These are phyloP conservation scores for Aspergillus biplanus DNA, from an alignment of 495 filamentous ascomycete species.

Conservation along the genomic window DNA sequence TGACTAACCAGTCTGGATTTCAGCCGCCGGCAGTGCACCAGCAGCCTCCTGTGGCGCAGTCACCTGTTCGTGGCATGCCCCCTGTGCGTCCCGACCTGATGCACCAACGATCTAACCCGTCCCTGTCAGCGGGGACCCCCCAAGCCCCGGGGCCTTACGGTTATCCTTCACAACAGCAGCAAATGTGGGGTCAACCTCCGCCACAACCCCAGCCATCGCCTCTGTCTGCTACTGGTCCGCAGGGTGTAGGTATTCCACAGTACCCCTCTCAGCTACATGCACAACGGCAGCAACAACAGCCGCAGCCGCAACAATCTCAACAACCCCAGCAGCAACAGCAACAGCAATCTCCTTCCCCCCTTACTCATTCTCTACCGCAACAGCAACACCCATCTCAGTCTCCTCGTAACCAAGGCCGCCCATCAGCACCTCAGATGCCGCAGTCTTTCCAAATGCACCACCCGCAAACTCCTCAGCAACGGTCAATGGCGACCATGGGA, in stretches of 20 bases:
- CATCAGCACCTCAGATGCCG: slow-evolving; percentile 44
- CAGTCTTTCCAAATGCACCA: slow-evolving; percentile 55
- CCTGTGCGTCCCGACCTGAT: slow-evolving; percentile 49
- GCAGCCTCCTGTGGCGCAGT: slow-evolving; percentile 45
- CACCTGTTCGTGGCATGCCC: slow-evolving; percentile 47
- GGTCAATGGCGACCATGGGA: slow-evolving; percentile 53
- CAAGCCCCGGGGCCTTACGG: slow-evolving; percentile 48
- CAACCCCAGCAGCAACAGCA: slow-evolving; percentile 16
- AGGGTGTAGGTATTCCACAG: slow-evolving; percentile 49
- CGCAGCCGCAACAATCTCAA: background rate
- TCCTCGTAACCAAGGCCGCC: slow-evolving; percentile 50
- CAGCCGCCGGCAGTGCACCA: slow-evolving; percentile 41
- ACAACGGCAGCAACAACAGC: slow-evolving; percentile 24
- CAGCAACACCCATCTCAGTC: slow-evolving; percentile 52
- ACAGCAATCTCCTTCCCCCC: slow-evolving; percentile 49
- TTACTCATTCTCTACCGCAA: slow-evolving; percentile 38
- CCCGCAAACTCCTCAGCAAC: slow-evolving; percentile 61
- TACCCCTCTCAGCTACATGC: slow-evolving; percentile 46
- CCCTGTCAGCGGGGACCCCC: slow-evolving; percentile 42
- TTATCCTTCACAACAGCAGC: slow-evolving; percentile 51
- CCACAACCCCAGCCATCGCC: slow-evolving; percentile 58
- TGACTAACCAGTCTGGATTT: slow-evolving; percentile 41
- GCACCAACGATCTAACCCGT: slow-evolving; percentile 49
- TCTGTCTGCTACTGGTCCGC: slow-evolving; percentile 42
- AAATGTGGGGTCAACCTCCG: slow-evolving; percentile 58